Evolutionary conservation across 2,329 filamentous ascomycete species (phyloP), one percentile per base, ranked within the genome.

Genomic region (Purpureocillium takamizusanense): DNA sequence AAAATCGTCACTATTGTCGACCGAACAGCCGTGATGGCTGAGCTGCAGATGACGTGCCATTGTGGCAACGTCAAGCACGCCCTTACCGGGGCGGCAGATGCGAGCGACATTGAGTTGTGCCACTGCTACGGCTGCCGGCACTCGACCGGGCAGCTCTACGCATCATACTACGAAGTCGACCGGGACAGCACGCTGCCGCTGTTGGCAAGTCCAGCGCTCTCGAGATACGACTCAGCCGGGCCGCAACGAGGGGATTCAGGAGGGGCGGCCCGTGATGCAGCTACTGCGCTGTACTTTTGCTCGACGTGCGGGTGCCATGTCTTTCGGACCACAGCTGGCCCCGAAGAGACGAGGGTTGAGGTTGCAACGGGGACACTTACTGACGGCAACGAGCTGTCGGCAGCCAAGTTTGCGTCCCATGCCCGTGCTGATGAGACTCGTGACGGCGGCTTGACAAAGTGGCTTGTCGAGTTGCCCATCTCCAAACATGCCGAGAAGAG

Each of bases 271-370:
- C 12, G 7, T 16, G 35, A 28, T 15, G 21, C 33, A 25, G 32
- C 29, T 2, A 45, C 46, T 2, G 52, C 44, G 2, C 48, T 56
- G 5, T 62, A 60, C 43, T 68, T 69, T 42, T 69, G 65, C 40
- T 38, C 42, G 0, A 61, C 37, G 2, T 68, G 65, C 35, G 64
- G 66, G 2, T 67, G 66, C 35, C 66, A 68, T 36, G 30, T 67
- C 14, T 63, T 66, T 37, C 54, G 54, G 8, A 38, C 40, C 40
- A 27, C 27, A 6, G 12, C 4, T 3, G 15, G 15, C 4, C 11
- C 28, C 11, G 15, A 6, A 5, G 17, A 16, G 8, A 14, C 13
- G 2, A 30, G 7, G 2, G 14, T 40, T 12, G 38, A 40, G 12
- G 16, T 37, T 14, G 34, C 39, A n/a, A 31, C 33, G 1, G 39